Percentiles rank a stretch among this genome's conserved stretches.
Conservation (phyloP, 2,329 filamentous ascomycete genomes). For the Rhynchosporium graminicola region DNA sequence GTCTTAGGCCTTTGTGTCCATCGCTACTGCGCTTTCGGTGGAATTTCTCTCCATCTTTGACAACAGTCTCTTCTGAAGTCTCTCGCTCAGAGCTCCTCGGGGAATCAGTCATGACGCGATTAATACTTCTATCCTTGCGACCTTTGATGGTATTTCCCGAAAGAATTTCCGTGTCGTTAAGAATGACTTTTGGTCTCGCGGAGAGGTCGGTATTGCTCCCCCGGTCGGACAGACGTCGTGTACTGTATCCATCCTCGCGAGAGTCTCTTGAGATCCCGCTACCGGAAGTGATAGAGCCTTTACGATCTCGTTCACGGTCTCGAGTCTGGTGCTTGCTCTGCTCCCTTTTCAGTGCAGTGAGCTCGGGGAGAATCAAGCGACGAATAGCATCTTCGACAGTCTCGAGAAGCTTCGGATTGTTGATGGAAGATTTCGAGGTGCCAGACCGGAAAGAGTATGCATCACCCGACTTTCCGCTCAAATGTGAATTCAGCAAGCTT, state of each 20-base stretch:
- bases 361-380: constrained; percentile 76
- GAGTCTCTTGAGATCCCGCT: constrained; percentile 58
- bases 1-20: constrained; percentile 33
- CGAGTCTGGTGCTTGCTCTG: constrained; percentile 75
- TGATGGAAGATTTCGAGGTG: constrained; percentile 62
- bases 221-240: constrained; percentile 45
- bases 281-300: constrained; percentile 60
- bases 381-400: constrained; percentile 76
- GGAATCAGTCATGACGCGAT: constrained; percentile 39
- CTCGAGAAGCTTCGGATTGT: constrained; percentile 70
- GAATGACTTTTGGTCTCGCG: constrained; percentile 59
- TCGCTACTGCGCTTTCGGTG: constrained; percentile 36
- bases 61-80: constrained; percentile 48
- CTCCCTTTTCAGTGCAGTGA: constrained; percentile 88
- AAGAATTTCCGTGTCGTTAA: constrained; percentile 58
- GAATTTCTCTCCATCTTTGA: constrained; percentile 52
- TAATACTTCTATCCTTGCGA: constrained; percentile 53
- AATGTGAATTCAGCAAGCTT: constrained; percentile 58
- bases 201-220: constrained; percentile 42
- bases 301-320: constrained; percentile 57
- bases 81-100: constrained; percentile 43
- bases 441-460: constrained; percentile 60
- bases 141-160: constrained; percentile 55
- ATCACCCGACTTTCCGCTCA: constrained; percentile 56
- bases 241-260: constrained; percentile 34